Conservation (phyloP, 345 rosid genomes). For the Kernera saxatilis region DNA sequence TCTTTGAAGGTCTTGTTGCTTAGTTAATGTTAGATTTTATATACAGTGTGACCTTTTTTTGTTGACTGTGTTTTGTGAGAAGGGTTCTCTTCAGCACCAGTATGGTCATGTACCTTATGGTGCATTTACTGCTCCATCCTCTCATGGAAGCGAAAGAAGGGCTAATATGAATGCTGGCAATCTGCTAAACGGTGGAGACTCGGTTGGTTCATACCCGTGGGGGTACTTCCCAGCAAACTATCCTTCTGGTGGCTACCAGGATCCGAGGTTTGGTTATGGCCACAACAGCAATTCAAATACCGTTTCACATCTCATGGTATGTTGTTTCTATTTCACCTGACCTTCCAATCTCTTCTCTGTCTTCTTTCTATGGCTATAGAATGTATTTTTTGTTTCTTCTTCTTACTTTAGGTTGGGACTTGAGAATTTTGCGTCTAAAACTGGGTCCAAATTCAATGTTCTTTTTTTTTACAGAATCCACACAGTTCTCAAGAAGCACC, state of each 20-base stretch:
- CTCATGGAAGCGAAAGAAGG: constrained; percentile 27
- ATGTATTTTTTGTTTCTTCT: background rate
- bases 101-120: constrained; percentile 46
- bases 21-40: background rate
- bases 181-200: constrained; percentile 31
- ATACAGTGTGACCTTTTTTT: background rate
- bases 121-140: constrained; percentile 34
- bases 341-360: background rate
- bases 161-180: constrained; percentile 11
- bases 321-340: constrained; percentile 11
- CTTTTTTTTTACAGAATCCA: constrained; percentile 33
- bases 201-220: constrained; percentile 36
- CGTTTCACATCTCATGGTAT: constrained; percentile 43
- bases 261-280: constrained; percentile 43
- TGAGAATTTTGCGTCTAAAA: background rate
- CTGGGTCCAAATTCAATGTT: background rate
- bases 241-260: constrained; percentile 33
- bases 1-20: background rate
- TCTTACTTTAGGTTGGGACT: background rate
- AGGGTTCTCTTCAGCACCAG: constrained; percentile 38
- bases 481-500: constrained; percentile 39
- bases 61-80: constrained; percentile 36
- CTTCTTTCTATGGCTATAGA: background rate
- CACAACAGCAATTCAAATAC: constrained; percentile 33
- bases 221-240: constrained; percentile 35